Evolutionary conservation across 139 green algal species (phyloP).

Genomic region (Chlamydomonas eustigma): DNA sequence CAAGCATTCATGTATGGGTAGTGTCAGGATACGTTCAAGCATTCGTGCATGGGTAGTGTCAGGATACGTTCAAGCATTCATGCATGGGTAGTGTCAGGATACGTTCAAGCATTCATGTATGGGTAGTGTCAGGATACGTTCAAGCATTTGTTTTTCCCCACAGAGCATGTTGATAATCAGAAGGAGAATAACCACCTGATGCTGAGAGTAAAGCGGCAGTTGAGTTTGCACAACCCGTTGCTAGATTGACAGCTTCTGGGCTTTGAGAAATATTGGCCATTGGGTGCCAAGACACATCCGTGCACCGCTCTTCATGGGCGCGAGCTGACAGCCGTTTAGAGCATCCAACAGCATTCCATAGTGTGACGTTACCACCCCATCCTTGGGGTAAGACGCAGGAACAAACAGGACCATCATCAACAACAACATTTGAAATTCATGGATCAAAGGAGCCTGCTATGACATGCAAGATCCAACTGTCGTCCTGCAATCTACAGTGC

Average conservation of each 20-base stretch:
- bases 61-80: too few relatives aligned
- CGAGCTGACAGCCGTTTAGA: constrained; percentile 41
- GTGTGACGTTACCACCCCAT: constrained; percentile 71
- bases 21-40: background rate
- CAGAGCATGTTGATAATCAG: too few relatives aligned
- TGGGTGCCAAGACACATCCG: constrained; percentile 84
- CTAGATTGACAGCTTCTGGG: constrained; percentile 29
- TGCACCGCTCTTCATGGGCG: constrained; percentile 76
- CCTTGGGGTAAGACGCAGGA: too few relatives aligned
- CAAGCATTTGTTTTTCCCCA: too few relatives aligned
- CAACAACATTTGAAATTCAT: too few relatives aligned
- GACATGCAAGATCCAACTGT: too few relatives aligned
- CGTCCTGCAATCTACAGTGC: too few relatives aligned
- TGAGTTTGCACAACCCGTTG: constrained; percentile 68
- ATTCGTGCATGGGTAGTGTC: background rate
- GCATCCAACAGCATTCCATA: constrained; percentile 62
- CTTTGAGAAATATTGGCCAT: constrained; percentile 4
- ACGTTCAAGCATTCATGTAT: background rate
- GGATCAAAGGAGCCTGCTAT: too few relatives aligned
- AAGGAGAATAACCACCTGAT: constrained; percentile 1
- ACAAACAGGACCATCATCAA: too few relatives aligned
- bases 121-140: too few relatives aligned
- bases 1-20: too few relatives aligned
- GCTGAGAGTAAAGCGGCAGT: constrained; percentile 32
- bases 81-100: background rate